Evolutionary conservation across 805 yeast species (phyloP), one percentile per base, ranked within the genome.

Genomic region (Saturnispora quitensis): DNA sequence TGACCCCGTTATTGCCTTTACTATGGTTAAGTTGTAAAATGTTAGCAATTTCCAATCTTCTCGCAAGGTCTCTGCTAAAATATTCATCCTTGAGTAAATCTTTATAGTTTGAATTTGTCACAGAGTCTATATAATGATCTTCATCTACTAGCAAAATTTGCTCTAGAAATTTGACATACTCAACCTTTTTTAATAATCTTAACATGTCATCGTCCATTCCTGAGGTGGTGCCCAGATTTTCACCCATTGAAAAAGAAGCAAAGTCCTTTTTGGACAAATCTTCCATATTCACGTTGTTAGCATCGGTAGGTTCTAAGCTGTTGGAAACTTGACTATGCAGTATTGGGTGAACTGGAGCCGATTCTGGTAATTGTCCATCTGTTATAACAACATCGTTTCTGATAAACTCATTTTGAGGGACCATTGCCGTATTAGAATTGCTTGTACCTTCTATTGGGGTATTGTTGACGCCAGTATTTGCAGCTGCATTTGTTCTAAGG

Each of bases 41-140:
- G 52, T 67, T 67, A 3, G 67, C 60, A 13, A 65, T 54, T 38
- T 67, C 68, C 24, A 58, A 58, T 34, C 60, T 57, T 24, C 52
- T 57, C 4, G 55, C 58, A 25, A 67, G 47, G 40, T 66, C 67
- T 53, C 58, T 60, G 5, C 62, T 55, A 36, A 62, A 61, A 12
- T 58, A 52, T 13, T 55, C 53, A 54, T 64, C 62, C 17, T 53
- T 53, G 1, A 60, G 55, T 12, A 67, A 58, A 17, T 62, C 61
- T 34, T 55, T 55, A 47, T 60, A 66, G 12, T 59, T 52, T 15
- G 58, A 50, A 27, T 56, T 28, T 47, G 57, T 12, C 56, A 51
- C 25, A 12, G 48, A 38, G 20, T 50, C 44, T 10, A 44, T 20
- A 20, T 44, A 20, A 5, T 13, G 7, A 27, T 43, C 36, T 42